phyloP scores from a whole-genome alignment of 2,329 filamentous ascomycete genomes.

The Fusarium sterilihyphosum region DNA sequence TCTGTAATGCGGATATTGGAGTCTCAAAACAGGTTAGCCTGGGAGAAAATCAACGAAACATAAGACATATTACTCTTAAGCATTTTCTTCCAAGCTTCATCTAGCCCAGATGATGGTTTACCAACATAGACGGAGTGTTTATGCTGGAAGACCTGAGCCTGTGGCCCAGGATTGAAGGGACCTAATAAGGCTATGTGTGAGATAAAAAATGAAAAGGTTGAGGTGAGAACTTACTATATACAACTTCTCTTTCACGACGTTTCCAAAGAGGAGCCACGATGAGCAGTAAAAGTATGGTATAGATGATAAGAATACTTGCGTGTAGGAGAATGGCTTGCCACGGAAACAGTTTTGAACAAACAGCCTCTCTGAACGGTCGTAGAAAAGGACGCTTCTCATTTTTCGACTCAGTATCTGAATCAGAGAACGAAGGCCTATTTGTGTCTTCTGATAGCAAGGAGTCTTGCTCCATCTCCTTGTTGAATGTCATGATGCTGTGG shows the following conservation, averaged over 20 bases:
- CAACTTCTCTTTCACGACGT: accelerated
- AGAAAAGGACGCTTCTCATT: accelerated
- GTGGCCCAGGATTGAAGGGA: not conserved
- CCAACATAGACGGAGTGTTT: not conserved
- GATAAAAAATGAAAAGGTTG: not conserved
- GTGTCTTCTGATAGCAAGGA: not conserved
- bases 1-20: accelerated
- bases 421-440: not conserved
- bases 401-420: not conserved
- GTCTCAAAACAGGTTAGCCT: not conserved
- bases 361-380: accelerated
- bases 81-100: not conserved
- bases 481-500: not conserved
- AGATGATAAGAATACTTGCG: accelerated
- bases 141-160: not conserved
- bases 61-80: no score
- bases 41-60: accelerated
- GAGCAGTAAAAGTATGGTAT: not conserved
- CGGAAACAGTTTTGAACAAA: accelerated
- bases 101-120: not conserved
- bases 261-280: no score
- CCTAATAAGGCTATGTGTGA: accelerated
- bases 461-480: not conserved
- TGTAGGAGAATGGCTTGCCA: not conserved
- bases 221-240: not conserved